Base-by-base conservation (phyloP, 78 protist species). In the Cavenderia fasciculata region DNA sequence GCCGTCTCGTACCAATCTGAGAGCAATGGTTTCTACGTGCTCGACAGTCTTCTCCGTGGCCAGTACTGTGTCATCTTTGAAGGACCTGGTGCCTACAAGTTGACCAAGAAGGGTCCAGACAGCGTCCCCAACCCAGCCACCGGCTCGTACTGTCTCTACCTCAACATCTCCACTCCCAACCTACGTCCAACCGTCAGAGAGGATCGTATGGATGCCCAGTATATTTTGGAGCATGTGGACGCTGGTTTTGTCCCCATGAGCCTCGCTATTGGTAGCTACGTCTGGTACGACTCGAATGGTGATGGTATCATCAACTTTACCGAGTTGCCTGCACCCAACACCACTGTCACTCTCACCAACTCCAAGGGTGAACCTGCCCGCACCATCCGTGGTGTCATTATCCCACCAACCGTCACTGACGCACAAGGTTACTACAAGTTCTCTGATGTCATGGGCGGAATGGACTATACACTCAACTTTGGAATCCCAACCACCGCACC, bases 221-320 rank as follows among this genome's bases (percentile, higher is more conserved):
- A 21, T 11, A 59, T 73, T 21, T 4, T n/a, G 2, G 54, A 56
- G 49, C 21, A 41, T 18, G n/a, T 61, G 41, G 61, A 73, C 18
- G 84, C 38, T 23, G 91, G 91, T 84, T 84, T 23, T 14, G 54
- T 52, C 2, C 77, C 73, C 12, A 62, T 38, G 68, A 44, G 43
- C 34, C n/a, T 25, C 10, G 19, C 11, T 31, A 84, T 84, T 23
- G 75, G 77, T 61, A 31, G 41, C n/a, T 41, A 23, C 36, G 14
- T 63, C 62, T 63, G 38, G 59, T 43, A 43, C 12, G 72, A 62
- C 0, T 18, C 2, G 21, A 57, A 44, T 43, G n/a, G 47, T 25
- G 66, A 79, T 16, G 51, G 51, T 38, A 34, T 27, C 43, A 29
- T 14, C 31, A 46, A 74, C 44, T 4, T 59, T 4, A 59, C 79